Evolutionary conservation across 345 rosid genomes (phyloP), one percentile per base, ranked within the genome.

Genomic region (Eucalyptus leucophloia): DNA sequence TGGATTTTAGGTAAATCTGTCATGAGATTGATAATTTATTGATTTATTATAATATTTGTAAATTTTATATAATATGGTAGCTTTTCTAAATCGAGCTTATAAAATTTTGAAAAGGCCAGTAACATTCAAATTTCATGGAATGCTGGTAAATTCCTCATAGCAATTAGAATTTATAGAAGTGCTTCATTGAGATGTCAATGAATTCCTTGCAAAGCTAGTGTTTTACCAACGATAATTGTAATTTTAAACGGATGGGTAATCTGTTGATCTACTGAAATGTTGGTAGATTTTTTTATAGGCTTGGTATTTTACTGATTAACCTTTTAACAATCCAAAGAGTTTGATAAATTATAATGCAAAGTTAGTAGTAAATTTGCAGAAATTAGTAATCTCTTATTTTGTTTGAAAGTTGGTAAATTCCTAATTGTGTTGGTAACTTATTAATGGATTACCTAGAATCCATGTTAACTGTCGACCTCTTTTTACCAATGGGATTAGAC

Each of bases 181-280:
- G 0, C 14, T 13, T 30, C 4, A 30, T 13, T 3, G 17, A 62
- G 34, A 62, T 6, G 69, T 30, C 0, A 30, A 16, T 62, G 18
- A 62, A 62, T 12, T 62, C 32, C 69, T 62, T 13, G 7, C 62
- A 24, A 23, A 10, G 62, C 30, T 56, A 62, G 69, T 13, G 32
- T 62, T 62, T 62, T 62, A 30, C 32, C 16, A 6, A 62, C 17
- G 1, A 30, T 30, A 62, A 28, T 62, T 30, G 69, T 30, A 62
- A 62, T 62, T 62, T 62, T 34, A 62, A 62, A 62, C 1, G 8
- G 9, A 14, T 13, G 7, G 34, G 2, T 62, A 62, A 62, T 62
- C 0, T 62, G 4, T 1, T 1, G 16, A 28, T 30, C 34, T 62
- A 13, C 4, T 7, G 0, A 1, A 62, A 62, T 30, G 32, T 62